Base-by-base conservation (phyloP, 2,329 filamentous ascomycete genomes). In the Aspergillus sp. region DNA sequence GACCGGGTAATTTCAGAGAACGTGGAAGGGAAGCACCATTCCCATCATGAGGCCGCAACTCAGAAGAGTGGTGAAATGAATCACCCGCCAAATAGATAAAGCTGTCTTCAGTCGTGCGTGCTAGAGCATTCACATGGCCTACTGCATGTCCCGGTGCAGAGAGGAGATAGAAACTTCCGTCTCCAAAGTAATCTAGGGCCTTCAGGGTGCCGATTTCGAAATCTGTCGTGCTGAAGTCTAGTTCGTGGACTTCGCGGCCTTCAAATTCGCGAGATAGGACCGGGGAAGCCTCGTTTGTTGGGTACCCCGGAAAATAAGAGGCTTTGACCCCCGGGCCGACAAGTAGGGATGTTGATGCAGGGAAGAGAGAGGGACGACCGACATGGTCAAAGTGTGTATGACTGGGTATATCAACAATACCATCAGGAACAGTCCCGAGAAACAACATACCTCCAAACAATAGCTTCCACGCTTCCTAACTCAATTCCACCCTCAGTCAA, bases 311-410 rank as follows among this genome's bases (percentile, higher is more conserved):
- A 3, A 47, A 4, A 5, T 49, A 13, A 3, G 73, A 55, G 2
- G 68, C 50, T 43, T 71, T 74, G 58, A 80, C 75, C 0, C 78
- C 78, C 0, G 77, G 73, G 0, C 79, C 79, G 3, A 80, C 76
- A 27, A 81, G 54, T 0, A 82, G 54, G 7, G 73, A 66, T 0
- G 76, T 77, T 1, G 54, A 61, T 0, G 54, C 1, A 0, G 76
- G 74, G 43, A 81, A 81, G 0, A 59, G 63, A 0, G 70, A 68
- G 0, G 71, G 66, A 47, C 80, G 73, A 0, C 78, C 79, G 7
- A 71, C 74, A 48, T 81, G 79, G 54, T 81, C 78, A 59, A 67
- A 72, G 44, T 68, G 67, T 3, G 58, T 57, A 45, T 66, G 65
- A 52, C 57, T 49, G 20, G 20, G 20, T 48, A 23, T 39, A 15